Conservation (phyloP, 768 basidiomycete genomes). For the Tulasnella sp. region DNA sequence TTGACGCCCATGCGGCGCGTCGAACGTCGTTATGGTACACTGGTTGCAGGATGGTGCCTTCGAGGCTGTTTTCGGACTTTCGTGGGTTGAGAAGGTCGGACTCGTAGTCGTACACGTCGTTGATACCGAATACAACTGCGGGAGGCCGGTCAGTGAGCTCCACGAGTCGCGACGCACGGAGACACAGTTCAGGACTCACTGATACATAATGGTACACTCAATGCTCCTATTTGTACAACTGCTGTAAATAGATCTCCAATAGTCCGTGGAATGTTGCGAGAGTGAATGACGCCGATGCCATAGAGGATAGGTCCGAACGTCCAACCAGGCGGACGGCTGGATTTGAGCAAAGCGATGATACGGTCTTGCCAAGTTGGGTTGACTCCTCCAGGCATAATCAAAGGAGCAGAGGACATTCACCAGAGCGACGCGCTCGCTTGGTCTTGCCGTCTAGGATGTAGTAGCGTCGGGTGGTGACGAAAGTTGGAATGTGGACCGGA, state of each 20-base stretch:
- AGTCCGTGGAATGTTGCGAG: slow-evolving; percentile 3
- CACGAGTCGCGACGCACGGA: neutral
- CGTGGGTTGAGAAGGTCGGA: slow-evolving; percentile 16
- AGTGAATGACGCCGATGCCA: slow-evolving; percentile 18
- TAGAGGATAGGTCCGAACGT: slow-evolving; percentile 17
- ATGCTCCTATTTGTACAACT: slow-evolving; percentile 6
- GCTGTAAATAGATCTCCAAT: neutral
- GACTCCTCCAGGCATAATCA: neutral
- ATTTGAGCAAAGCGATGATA: neutral
- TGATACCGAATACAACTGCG: slow-evolving; percentile 18
- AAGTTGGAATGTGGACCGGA: neutral
- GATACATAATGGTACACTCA: slow-evolving; percentile 16
- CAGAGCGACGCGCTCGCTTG: neutral
- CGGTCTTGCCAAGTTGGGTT: neutral
- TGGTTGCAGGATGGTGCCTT: slow-evolving; percentile 16
- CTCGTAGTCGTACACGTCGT: slow-evolving; percentile 18
- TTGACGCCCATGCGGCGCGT: slow-evolving; percentile 15
- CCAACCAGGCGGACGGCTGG: slow-evolving; percentile 17
- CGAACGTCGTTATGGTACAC: slow-evolving; percentile 14
- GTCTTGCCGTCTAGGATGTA: neutral
- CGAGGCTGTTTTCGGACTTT: slow-evolving; percentile 12
- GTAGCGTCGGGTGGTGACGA: neutral
- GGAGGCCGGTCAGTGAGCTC: too few relatives aligned
- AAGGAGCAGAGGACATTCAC: neutral
- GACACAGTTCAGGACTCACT: slow-evolving; percentile 2